A percentile compares a stretch with the other conserved stretches of the same genome.
Conservation (phyloP, 176 grass and related monocot species). For the Oryza meridionalis region DNA sequence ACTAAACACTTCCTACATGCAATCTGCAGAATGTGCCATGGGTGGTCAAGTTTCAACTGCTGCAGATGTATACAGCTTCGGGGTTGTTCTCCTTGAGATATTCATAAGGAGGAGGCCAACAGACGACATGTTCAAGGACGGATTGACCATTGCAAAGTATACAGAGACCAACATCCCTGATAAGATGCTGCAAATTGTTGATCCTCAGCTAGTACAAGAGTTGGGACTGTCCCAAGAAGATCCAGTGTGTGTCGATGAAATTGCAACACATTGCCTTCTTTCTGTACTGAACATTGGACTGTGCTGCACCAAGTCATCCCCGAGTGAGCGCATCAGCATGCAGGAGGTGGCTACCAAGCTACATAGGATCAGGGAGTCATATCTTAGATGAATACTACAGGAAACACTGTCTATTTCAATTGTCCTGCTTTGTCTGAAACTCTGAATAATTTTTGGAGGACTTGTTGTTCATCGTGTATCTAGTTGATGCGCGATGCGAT, state of each 20-base stretch:
- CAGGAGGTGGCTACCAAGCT: conserved; percentile 12
- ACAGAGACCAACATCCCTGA: conserved; percentile 11
- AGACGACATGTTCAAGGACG: too few relatives aligned
- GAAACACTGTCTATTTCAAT: too few relatives aligned
- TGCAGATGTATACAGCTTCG: too few relatives aligned
- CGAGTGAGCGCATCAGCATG: conserved; percentile 5
- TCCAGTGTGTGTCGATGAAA: neutral
- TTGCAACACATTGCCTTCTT: neutral
- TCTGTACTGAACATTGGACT: conserved; percentile 8
- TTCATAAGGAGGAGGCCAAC: too few relatives aligned
- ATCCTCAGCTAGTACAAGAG: neutral
- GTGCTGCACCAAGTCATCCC: conserved; percentile 7
- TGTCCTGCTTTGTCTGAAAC: too few relatives aligned
- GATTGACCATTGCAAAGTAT: neutral
- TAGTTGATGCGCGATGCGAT: too few relatives aligned
- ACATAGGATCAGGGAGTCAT: neutral
- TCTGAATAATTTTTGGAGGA: too few relatives aligned
- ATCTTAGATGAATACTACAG: too few relatives aligned
- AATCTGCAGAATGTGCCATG: too few relatives aligned
- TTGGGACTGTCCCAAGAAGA: neutral
- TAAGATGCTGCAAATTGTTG: conserved; percentile 1
- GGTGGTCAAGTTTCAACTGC: too few relatives aligned
- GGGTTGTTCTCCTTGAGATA: too few relatives aligned
- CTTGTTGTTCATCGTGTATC: too few relatives aligned
- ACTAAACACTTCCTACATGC: neutral